A percentile compares a stretch with the other conserved stretches of the same genome.
phyloP scores from a whole-genome alignment of 2,329 filamentous ascomycete genomes.

The Aspergillus glaucus region DNA sequence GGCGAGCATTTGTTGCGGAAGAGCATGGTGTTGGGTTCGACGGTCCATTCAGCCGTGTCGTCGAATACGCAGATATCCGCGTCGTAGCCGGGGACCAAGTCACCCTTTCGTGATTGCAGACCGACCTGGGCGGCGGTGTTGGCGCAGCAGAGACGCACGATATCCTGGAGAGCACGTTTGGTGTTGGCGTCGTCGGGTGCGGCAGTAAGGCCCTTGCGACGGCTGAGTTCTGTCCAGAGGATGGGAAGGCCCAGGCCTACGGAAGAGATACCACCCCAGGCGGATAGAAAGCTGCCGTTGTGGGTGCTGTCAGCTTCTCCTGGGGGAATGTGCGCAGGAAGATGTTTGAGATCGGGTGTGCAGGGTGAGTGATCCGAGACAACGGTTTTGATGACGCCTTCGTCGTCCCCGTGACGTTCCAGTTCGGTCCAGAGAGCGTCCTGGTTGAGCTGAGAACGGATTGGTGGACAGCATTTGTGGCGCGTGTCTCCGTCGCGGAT shows the following conservation, averaged over 20 bases:
- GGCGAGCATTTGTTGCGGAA: constrained; percentile 92
- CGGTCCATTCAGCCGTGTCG: constrained; percentile 69
- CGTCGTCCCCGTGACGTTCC: constrained; percentile 47
- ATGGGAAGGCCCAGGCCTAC: constrained; percentile 91
- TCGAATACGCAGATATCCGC: constrained; percentile 92
- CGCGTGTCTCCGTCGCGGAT: constrained; percentile 80
- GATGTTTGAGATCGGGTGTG: constrained; percentile 86
- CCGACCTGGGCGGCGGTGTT: constrained; percentile 89
- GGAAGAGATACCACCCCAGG: constrained; percentile 93
- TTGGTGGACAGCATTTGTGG: constrained; percentile 93
- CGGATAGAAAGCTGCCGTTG: constrained; percentile 82
- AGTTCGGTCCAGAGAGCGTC: constrained; percentile 84
- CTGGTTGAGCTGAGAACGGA: constrained; percentile 73
- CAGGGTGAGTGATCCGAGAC: constrained; percentile 96
- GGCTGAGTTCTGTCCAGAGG: constrained; percentile 69
- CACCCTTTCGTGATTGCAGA: constrained; percentile 73
- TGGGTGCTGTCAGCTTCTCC: constrained; percentile 29
- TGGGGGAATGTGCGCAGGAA: constrained; percentile 63
- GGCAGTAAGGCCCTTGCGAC: constrained; percentile 47
- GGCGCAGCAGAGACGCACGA: constrained; percentile 76
- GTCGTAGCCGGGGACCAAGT: constrained; percentile 72
- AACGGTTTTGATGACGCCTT: constrained; percentile 77
- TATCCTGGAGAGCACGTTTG: constrained; percentile 61
- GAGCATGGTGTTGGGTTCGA: constrained; percentile 72
- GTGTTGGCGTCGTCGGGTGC: constrained; percentile 34